Base-by-base conservation (phyloP, 768 basidiomycete species). In the Lentinus brumalis region DNA sequence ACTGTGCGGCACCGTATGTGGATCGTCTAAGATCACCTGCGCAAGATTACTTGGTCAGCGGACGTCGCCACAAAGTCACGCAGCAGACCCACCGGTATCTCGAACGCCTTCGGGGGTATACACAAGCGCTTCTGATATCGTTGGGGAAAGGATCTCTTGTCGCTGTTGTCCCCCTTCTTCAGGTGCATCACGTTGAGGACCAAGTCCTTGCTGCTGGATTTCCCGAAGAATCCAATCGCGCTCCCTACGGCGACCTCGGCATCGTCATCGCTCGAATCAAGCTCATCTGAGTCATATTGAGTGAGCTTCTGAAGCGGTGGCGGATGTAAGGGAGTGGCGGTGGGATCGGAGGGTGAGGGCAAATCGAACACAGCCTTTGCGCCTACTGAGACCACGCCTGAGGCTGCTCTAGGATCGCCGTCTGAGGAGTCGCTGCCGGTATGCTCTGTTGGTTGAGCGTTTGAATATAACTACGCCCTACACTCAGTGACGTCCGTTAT, bases 181-280 rank as follows among this genome's bases (percentile, higher is more conserved):
- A 59, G 42, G 16, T 64, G 58, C 11, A 60, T 35, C 3, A 56
- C 54, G 26, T 53, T 29, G 52, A 62, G 63, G 12, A 65, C 29
- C 31, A 69, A 57, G 46, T 57, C 52, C 50, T 61, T 45, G n/a
- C 59, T 56, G 30, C 68, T 69, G 0, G 66, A 65, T 35, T 69
- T 67, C 18, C 68, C 68, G 12, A 61, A 32, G 46, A 63, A 67
- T 10, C 67, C 56, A 35, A 61, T 49, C 7, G 45, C 16, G 12
- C 30, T 21, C 9, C 16, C 32, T 9, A 39, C 12, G n/a, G 26
- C 35, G 6, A 38, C 26, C 12, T 39, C 44, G 46, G 41, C 49
- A 6, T 67, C 66, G 38, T 67, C 66, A 21, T 67, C 66, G 41
- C 61, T 67, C 9, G 64, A 57, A 16, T 59, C 60, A 3, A 59